Evolutionary conservation across 352 stramenopile species (phyloP).

Genomic region (Phytophthora quininea): DNA sequence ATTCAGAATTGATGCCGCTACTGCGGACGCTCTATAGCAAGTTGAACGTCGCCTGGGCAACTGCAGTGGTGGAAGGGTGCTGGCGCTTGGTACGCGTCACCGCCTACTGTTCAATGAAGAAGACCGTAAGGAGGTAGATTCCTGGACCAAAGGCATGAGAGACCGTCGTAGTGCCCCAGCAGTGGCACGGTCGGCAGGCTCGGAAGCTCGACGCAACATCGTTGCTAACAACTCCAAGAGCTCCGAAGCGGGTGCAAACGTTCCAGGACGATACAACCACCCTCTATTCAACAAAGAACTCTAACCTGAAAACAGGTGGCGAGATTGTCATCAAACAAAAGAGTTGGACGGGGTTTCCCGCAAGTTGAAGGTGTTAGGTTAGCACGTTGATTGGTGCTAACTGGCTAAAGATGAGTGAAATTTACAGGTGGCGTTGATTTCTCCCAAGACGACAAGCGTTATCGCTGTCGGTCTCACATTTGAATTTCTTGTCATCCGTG

Average conservation of each 20-base stretch:
- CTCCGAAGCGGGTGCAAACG: constrained; percentile 62
- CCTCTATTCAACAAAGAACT: constrained; percentile 77
- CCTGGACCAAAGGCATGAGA: constrained; percentile 68
- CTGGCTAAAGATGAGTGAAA: too few relatives aligned
- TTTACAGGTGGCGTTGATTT: too few relatives aligned
- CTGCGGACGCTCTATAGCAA: constrained; percentile 68
- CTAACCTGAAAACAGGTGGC: constrained; percentile 7
- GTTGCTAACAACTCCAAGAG: constrained; percentile 44
- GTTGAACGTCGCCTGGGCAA: constrained; percentile 59
- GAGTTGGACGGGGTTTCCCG: too few relatives aligned
- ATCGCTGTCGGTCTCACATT: too few relatives aligned
- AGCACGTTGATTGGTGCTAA: too few relatives aligned
- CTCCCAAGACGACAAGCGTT: too few relatives aligned
- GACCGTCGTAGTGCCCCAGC: constrained; percentile 50
- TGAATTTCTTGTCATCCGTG: too few relatives aligned
- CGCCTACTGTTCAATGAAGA: constrained; percentile 57
- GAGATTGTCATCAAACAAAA: too few relatives aligned
- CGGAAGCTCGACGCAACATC: constrained; percentile 76
- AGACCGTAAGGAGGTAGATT: constrained; percentile 60
- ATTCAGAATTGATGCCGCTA: constrained; percentile 60
- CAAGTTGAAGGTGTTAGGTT: too few relatives aligned
- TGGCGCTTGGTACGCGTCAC: constrained; percentile 57
- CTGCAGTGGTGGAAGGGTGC: constrained; percentile 62
- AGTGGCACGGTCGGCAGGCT: constrained; percentile 43
- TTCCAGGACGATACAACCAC: constrained; percentile 67